Base-by-base conservation (phyloP, 2,329 filamentous ascomycete genomes). In the Cladosporium sp. region DNA sequence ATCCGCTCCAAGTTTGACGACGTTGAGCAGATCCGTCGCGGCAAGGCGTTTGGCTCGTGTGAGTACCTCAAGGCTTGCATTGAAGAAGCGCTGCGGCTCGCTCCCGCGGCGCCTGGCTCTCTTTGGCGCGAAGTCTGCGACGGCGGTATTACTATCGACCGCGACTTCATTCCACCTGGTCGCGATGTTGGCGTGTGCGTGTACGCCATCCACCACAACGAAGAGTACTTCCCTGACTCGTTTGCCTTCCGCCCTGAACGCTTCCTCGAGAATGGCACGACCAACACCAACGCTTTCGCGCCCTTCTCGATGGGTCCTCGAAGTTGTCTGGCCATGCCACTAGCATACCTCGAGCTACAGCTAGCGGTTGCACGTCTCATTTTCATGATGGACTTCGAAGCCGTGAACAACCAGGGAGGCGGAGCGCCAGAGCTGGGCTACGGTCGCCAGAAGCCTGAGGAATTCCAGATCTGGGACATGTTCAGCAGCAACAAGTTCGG, bases 281-380 rank as follows among this genome's bases (percentile, higher is more conserved):
- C 57, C 24, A 47, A 57, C 29, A 41, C 37, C 17, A 52, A 57
- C 2, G 54, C 56, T 13, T 92, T 88, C 68, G 89, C 84, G 55
- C 85, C 88, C 1, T 89, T 89, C 60, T 83, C 79, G 40, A 73
- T 88, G 54, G 86, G 86, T 0, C 82, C 84, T 0, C 72, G 85
- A 9, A 84, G 84, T 2, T 89, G 86, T 62, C 86, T 89, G 49
- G 86, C 85, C 0, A 88, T 88, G 41, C 59, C 57, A 9, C 29
- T 64, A 36, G 61, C 61, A 4, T 61, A 61, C 29, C 52, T 61
- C 54, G 59, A 64, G 47, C 42, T 62, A 13, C 52, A 45, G 19
- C 55, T 63, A 42, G 56, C 57, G 15, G 36, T 63, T 17, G 61
- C 59, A 43, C 56, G 56, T 18, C 34, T 62, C n/a, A n/a, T n/a